Evolutionary conservation across 768 basidiomycete genomes (phyloP).

Genomic region (Mycena rosella): DNA sequence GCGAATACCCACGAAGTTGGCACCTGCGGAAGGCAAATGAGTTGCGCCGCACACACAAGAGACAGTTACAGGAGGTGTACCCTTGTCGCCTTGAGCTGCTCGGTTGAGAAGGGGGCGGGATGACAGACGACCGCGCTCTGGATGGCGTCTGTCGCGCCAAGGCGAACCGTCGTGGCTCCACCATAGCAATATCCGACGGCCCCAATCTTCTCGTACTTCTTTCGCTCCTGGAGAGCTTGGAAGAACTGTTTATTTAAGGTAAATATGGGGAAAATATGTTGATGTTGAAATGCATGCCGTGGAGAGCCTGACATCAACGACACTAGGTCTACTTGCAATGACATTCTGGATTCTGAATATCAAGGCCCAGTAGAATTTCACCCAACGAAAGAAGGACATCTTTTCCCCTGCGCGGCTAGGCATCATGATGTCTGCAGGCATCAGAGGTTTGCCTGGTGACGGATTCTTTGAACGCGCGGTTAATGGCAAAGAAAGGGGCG

Average conservation of each 20-base stretch:
- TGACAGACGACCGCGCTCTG: slow-evolving; percentile 58
- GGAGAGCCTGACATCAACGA: slow-evolving; percentile 45
- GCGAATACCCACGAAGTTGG: slow-evolving; percentile 57
- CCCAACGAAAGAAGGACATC: slow-evolving; percentile 46
- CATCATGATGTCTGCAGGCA: slow-evolving; percentile 41
- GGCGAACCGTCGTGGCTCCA: slow-evolving; percentile 51
- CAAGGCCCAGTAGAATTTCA: slow-evolving; percentile 43
- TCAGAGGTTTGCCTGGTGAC: slow-evolving; percentile 49
- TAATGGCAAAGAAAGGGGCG: not conserved
- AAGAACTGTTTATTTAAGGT: slow-evolving; percentile 51
- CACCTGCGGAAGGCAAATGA: slow-evolving; percentile 23
- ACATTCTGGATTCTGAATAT: slow-evolving; percentile 48
- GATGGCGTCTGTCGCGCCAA: slow-evolving; percentile 52
- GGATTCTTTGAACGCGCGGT: not conserved
- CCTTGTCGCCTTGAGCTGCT: slow-evolving; percentile 53
- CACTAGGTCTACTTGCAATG: slow-evolving; percentile 48
- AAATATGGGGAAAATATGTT: no score
- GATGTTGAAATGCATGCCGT: slow-evolving; percentile 31
- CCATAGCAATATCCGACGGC: slow-evolving; percentile 60
- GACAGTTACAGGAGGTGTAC: slow-evolving; percentile 25
- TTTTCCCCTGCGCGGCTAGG: slow-evolving; percentile 53
- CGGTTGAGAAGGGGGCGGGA: slow-evolving; percentile 51
- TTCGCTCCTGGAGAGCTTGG: slow-evolving; percentile 48
- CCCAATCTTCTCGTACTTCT: slow-evolving; percentile 56
- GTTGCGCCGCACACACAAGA: not conserved